Conservation (phyloP, 441 rosid species). For the Brassica hybrid region DNA sequence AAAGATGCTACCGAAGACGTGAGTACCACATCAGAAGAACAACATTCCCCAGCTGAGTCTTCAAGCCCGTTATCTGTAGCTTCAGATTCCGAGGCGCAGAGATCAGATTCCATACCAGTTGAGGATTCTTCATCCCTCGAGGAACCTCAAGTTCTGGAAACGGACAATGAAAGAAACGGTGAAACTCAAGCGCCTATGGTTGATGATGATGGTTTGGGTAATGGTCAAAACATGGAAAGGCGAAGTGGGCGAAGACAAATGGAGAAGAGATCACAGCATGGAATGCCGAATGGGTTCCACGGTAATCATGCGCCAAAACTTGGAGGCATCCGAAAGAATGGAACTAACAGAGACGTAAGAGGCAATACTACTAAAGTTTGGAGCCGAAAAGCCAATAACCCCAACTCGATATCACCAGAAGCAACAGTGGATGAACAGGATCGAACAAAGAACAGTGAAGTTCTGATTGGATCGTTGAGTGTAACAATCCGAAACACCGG, state of each 20-base stretch:
- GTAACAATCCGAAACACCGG: conserved; percentile 62
- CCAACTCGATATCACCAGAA: conserved; percentile 47
- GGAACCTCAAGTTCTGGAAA: conserved; percentile 44
- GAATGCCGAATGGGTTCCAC: conserved; percentile 55
- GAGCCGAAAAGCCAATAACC: conserved; percentile 70
- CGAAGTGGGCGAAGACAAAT: conserved; percentile 48
- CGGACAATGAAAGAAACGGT: conserved; percentile 48
- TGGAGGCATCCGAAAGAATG: conserved; percentile 63
- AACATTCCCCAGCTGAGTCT: conserved; percentile 51
- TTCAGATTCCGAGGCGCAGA: conserved; percentile 54
- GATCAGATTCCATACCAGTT: conserved; percentile 47
- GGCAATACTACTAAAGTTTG: conserved; percentile 66
- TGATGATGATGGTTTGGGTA: conserved; percentile 45
- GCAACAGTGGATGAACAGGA: conserved; percentile 54
- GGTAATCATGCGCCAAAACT: conserved; percentile 48
- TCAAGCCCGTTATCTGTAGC: conserved; percentile 45
- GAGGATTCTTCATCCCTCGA: conserved; percentile 48
- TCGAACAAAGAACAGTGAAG: conserved; percentile 56
- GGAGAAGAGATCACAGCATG: conserved; percentile 55
- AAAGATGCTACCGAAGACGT: conserved; percentile 46
- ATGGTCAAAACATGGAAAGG: conserved; percentile 47
- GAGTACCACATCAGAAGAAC: conserved; percentile 51
- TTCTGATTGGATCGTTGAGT: conserved; percentile 85
- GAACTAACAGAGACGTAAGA: conserved; percentile 50
- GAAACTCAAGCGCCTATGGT: conserved; percentile 49